These are phyloP conservation scores for Talaromyces marneffei DNA, from an alignment of 2,329 filamentous ascomycete genomes.

Conservation along the genomic window DNA sequence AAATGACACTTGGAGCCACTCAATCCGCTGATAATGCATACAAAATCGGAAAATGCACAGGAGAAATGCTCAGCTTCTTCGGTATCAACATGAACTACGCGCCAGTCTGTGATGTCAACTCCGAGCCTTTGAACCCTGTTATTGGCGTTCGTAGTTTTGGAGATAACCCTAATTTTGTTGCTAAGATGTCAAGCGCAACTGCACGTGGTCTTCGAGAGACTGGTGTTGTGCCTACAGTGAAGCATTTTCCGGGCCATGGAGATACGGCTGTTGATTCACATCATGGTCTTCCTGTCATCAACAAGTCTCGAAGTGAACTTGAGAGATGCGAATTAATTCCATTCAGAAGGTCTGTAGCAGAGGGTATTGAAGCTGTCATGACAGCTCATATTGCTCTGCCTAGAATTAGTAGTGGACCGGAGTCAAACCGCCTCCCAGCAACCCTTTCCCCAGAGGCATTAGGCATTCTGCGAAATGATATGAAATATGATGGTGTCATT, in stretches of 20 bases:
- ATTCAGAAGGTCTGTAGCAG: constrained; percentile 38
- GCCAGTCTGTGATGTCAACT: constrained; percentile 42
- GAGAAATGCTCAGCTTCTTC: constrained; percentile 33
- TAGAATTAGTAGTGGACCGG: constrained; percentile 21
- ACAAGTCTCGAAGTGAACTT: constrained; percentile 33
- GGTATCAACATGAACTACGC: constrained; percentile 46
- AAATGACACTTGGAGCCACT: constrained; percentile 43
- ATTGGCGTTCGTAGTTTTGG: constrained; percentile 41
- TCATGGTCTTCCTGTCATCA: constrained; percentile 37
- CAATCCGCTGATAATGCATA: constrained; percentile 30
- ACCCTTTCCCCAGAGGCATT: constrained; percentile 36
- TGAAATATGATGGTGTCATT: constrained; percentile 41
- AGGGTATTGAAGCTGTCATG: constrained; percentile 42
- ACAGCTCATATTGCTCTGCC: constrained; percentile 42
- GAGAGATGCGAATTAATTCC: constrained; percentile 41
- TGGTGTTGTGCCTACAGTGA: constrained; percentile 39
- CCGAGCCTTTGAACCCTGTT: constrained; percentile 40
- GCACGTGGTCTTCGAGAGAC: constrained; percentile 34
- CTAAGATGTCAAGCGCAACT: constrained; percentile 36
- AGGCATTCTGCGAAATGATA: constrained; percentile 37
- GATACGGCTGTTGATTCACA: constrained; percentile 43
- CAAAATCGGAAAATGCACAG: constrained; percentile 35
- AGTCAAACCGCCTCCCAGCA: constrained; percentile 31
- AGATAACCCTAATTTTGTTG: constrained; percentile 39
- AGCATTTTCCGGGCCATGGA: constrained; percentile 44